phyloP scores from a whole-genome alignment of 352 stramenopile genomes.

The Plasmopara halstedii region DNA sequence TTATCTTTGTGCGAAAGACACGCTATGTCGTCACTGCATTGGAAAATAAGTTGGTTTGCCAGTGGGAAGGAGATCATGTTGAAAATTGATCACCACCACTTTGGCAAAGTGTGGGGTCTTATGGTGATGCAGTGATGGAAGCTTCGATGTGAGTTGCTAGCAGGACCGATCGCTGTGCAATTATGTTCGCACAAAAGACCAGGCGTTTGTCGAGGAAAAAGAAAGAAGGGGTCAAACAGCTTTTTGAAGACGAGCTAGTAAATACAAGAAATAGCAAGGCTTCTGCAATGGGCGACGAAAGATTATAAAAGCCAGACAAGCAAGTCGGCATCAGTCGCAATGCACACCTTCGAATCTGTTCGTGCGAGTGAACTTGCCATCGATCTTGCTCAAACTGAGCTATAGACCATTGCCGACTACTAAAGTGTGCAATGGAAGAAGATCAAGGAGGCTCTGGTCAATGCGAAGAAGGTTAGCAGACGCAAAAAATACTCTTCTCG shows the following conservation, averaged over 20 bases:
- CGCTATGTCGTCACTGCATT: constrained; percentile 98
- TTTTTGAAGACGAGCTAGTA: constrained; percentile 91
- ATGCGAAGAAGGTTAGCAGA: constrained; percentile 76
- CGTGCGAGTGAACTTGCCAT: constrained; percentile 85
- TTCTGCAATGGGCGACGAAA: constrained; percentile 59
- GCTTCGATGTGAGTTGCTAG: constrained; percentile 92
- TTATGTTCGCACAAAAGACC: constrained; percentile 94
- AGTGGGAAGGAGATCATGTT: constrained; percentile 97
- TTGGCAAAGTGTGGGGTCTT: constrained; percentile 83
- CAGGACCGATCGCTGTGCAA: constrained; percentile 96
- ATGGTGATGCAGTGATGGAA: constrained; percentile 88
- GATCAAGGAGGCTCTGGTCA: constrained; percentile 33
- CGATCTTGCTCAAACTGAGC: constrained; percentile 89
- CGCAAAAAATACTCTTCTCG: too few species aligned
- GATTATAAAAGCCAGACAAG: constrained; percentile 28
- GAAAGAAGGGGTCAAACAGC: constrained; percentile 91
- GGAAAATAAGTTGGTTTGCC: constrained; percentile 96
- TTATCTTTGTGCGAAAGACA: constrained; percentile 93
- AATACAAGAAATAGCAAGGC: constrained; percentile 65
- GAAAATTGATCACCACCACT: constrained; percentile 69
- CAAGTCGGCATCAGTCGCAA: constrained; percentile 82
- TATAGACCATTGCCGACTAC: constrained; percentile 77
- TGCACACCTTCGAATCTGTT: constrained; percentile 90
- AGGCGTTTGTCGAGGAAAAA: constrained; percentile 98
- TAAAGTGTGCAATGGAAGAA: constrained; percentile 59